These are phyloP conservation scores for Tricholoma sp. DNA, from an alignment of 768 basidiomycete species.

Conservation along the genomic window DNA sequence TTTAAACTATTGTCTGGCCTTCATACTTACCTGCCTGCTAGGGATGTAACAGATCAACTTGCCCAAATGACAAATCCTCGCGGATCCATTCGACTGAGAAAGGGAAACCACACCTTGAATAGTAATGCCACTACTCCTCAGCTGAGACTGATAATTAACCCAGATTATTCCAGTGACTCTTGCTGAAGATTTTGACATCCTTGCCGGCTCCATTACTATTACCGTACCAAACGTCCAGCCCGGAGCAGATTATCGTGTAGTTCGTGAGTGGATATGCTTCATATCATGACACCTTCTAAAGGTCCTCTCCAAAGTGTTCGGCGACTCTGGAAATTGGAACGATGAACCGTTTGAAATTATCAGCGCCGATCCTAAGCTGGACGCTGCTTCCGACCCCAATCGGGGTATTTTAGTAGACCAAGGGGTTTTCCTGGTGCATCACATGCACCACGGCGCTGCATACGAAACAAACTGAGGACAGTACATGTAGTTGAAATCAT, in stretches of 20 bases:
- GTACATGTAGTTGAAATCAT: too few species aligned
- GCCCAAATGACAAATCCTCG: constrained; percentile 25
- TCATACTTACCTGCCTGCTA: constrained; percentile 3
- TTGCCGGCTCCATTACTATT: constrained; percentile 18
- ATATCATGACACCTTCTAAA: neutral
- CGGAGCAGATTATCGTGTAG: constrained; percentile 26
- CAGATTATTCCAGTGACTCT: constrained; percentile 16
- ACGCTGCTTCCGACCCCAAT: neutral
- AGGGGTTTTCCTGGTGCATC: too few species aligned
- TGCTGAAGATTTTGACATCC: constrained; percentile 23
- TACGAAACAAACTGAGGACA: too few species aligned
- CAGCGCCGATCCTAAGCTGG: neutral
- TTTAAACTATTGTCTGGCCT: too few species aligned
- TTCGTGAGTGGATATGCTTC: constrained; percentile 17
- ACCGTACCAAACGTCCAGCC: constrained; percentile 22
- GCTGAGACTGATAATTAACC: neutral
- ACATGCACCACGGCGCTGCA: too few species aligned
- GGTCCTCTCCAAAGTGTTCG: constrained; percentile 22
- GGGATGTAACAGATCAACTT: constrained; percentile 25
- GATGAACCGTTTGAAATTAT: constrained; percentile 2
- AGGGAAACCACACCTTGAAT: constrained; percentile 15
- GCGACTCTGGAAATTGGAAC: constrained; percentile 33
- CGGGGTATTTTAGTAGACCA: neutral
- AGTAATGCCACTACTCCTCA: constrained; percentile 6
- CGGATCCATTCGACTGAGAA: constrained; percentile 24